Evolutionary conservation across 2,329 filamentous ascomycete genomes (phyloP), one percentile per base, ranked within the genome.

Genomic region (Cordyceps militaris): DNA sequence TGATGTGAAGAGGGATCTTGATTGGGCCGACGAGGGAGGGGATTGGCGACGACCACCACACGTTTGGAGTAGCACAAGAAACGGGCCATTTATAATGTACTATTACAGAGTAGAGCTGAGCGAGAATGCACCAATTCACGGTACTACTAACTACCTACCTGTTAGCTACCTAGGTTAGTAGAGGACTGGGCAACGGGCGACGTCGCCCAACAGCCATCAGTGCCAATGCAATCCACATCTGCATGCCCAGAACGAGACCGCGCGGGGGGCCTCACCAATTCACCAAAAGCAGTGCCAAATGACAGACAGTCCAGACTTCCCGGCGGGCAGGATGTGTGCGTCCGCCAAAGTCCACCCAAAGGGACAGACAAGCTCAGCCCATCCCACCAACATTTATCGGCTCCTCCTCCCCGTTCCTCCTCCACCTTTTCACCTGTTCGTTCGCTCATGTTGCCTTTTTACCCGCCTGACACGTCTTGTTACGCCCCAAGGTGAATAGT

Each of bases 11-110:
- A 50, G 36, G 13, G 21, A 42, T 26, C 43, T 43, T 57, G 54
- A 57, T 57, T 57, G 54, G 54, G 26, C 26, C 24, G 34, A 23
- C 11, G 44, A 48, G 46, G 46, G 44, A 34, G 26, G 34, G 34
- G 34, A 38, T 28, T 44, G 51, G 36, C 4, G 49, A 43, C 47
- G 46, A 40, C 52, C 32, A 55, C 52, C 30, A 30, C 30, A 30
- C 23, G 52, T 55, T 47, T 36, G 11, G 42, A 28, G 52, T 47
- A 40, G 43, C 13, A 47, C 52, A 30, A 40, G 43, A 30, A 5
- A 47, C 16, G 42, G 32, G 36, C 32, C 52, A 30, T 40, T 40
- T 11, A 26, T 47, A 11, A 36, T 36, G 32, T 4, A 36, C 4
- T 14, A 36, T n/a, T n/a, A n/a, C n/a, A n/a, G n/a, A n/a, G 10